Conservation (phyloP, 2,329 filamentous ascomycete genomes). For the Escovopsis weberi region DNA sequence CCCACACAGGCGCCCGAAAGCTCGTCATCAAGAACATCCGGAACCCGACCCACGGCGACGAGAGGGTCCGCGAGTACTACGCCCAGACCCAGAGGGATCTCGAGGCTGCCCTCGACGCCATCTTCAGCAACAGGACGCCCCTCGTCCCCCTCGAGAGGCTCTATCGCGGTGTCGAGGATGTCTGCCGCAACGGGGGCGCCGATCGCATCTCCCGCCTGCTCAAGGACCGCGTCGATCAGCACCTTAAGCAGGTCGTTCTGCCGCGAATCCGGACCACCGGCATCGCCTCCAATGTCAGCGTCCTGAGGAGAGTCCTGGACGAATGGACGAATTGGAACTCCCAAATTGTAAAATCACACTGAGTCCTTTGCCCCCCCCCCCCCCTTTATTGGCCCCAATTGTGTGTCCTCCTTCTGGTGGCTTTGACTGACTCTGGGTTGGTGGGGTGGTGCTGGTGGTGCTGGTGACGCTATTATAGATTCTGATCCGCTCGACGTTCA, state of each 20-base stretch:
- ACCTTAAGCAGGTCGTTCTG: slow-evolving; percentile 50
- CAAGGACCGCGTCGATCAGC: slow-evolving; percentile 47
- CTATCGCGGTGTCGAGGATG: slow-evolving; percentile 81
- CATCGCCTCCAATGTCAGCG: slow-evolving; percentile 42
- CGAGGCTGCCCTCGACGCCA: slow-evolving; percentile 53
- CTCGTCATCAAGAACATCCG: slow-evolving; percentile 90
- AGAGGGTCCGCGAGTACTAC: slow-evolving; percentile 65
- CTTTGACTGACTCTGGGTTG: too few species aligned
- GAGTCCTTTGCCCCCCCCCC: slow-evolving; percentile 1
- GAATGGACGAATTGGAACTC: slow-evolving; percentile 67
- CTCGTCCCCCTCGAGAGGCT: slow-evolving; percentile 72
- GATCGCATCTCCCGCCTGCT: slow-evolving; percentile 53
- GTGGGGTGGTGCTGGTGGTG: too few species aligned
- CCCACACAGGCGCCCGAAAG: slow-evolving; percentile 65
- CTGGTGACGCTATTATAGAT: slow-evolving; percentile 29
- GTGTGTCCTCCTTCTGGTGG: too few species aligned
- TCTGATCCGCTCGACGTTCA: slow-evolving; percentile 76
- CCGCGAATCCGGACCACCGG: slow-evolving; percentile 36
- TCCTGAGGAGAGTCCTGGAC: slow-evolving; percentile 39
- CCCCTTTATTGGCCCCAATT: too few species aligned
- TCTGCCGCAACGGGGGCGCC: slow-evolving; percentile 67
- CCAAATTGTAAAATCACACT: slow-evolving; percentile 45
- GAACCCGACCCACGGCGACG: slow-evolving; percentile 36
- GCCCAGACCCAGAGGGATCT: slow-evolving; percentile 61
- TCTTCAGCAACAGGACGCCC: slow-evolving; percentile 53